Conservation (phyloP, 129 eudicot species). For the Tagetes patula region DNA sequence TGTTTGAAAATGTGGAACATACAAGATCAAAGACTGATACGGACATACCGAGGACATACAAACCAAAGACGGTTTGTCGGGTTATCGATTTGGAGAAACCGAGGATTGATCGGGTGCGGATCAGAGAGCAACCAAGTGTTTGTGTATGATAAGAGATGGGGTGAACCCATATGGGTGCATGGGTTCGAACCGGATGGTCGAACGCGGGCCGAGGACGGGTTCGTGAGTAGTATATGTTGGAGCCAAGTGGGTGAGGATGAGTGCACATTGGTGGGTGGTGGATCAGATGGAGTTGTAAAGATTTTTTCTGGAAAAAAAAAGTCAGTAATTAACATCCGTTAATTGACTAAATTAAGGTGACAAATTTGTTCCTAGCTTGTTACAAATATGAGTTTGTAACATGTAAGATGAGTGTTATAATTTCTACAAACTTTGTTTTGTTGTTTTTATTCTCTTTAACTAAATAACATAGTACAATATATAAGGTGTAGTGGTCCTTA, state of each 20-base stretch:
- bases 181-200: conserved; percentile 46
- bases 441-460: too few relatives aligned
- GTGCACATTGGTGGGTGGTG: conserved; percentile 77
- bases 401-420: too few relatives aligned
- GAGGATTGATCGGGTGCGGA: conserved; percentile 66
- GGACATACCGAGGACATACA: conserved; percentile 58
- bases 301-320: conserved; percentile 57
- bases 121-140: conserved; percentile 67
- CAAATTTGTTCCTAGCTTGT: conserved; percentile 4
- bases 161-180: conserved; percentile 73
- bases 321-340: conserved; percentile 6
- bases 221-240: conserved; percentile 81
- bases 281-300: conserved; percentile 69
- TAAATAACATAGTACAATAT: too few relatives aligned
- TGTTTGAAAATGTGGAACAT: conserved; percentile 66
- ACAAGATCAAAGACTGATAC: conserved; percentile 36
- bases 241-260: conserved; percentile 61
- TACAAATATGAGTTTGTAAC: too few relatives aligned
- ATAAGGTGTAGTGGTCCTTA: too few relatives aligned
- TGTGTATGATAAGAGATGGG: conserved; percentile 82
- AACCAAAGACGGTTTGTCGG: conserved; percentile 69
- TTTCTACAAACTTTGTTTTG: too few relatives aligned
- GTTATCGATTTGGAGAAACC: conserved; percentile 61
- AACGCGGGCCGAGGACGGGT: conserved; percentile 33
- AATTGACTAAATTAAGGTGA: conserved; percentile 21